A percentile compares a stretch with the other conserved stretches of the same genome.
phyloP scores from a whole-genome alignment of 345 rosid genomes.

The Salix koriyanagi region DNA sequence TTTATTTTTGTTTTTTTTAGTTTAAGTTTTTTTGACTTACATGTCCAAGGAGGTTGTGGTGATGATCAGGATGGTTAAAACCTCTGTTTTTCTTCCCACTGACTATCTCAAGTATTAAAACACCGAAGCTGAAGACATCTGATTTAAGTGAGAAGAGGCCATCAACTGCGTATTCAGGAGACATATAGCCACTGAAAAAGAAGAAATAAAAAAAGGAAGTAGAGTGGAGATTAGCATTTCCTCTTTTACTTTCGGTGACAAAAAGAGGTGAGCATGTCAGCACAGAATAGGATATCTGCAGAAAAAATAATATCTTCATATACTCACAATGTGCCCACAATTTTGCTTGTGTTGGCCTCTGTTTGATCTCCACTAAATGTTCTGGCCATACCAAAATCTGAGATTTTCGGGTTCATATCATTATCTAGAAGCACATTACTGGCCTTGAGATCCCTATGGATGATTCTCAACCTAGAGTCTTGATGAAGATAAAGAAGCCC shows the following conservation, averaged over 20 bases:
- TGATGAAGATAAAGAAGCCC: slow-evolving; percentile 54
- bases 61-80: slow-evolving; percentile 9
- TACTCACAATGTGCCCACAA: slow-evolving; percentile 22
- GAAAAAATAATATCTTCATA: background rate
- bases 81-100: slow-evolving; percentile 19
- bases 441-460: slow-evolving; percentile 39
- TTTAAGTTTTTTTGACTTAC: background rate
- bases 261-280: too few species aligned
- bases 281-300: too few species aligned
- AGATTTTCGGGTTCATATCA: slow-evolving; percentile 21
- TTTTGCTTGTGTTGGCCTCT: slow-evolving; percentile 17
- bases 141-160: slow-evolving; percentile 21
- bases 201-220: background rate
- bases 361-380: slow-evolving; percentile 15
- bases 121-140: slow-evolving; percentile 22
- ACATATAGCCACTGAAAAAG: slow-evolving; percentile 17
- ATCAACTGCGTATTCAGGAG: slow-evolving; percentile 23
- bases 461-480: slow-evolving; percentile 41
- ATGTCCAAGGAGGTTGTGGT: slow-evolving; percentile 17
- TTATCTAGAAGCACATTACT: slow-evolving; percentile 17
- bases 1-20: background rate
- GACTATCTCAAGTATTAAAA: slow-evolving; percentile 15
- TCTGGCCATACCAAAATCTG: slow-evolving; percentile 21
- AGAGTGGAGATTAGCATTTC: background rate
- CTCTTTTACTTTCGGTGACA: background rate